Conservation (phyloP, 177 flowering plant genomes). For the Vitis hybrid region DNA sequence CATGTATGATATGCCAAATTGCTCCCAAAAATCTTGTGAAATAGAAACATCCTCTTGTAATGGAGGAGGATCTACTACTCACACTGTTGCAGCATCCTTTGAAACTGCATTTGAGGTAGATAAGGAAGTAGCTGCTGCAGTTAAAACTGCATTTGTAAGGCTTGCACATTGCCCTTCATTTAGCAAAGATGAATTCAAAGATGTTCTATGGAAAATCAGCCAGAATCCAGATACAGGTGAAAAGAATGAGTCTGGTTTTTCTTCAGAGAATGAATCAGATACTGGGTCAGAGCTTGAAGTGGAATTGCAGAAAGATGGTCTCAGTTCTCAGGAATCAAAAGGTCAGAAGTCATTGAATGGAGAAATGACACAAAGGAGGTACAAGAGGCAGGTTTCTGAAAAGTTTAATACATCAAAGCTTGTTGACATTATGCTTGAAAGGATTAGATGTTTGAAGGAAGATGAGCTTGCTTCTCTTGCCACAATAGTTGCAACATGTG, state of each 20-base stretch:
- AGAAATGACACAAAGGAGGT: constrained; percentile 21
- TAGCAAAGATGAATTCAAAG: constrained; percentile 59
- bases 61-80: constrained; percentile 64
- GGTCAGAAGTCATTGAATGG: constrained; percentile 7
- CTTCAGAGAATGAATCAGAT: constrained; percentile 63
- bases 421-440: constrained; percentile 72
- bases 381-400: constrained; percentile 32
- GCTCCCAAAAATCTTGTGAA: constrained; percentile 47
- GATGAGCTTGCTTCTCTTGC: constrained; percentile 90
- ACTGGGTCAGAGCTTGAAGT: constrained; percentile 39
- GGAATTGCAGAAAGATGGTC: constrained; percentile 18
- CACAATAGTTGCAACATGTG: constrained; percentile 96
- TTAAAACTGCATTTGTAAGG: constrained; percentile 67
- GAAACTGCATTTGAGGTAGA: constrained; percentile 94
- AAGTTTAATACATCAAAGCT: constrained; percentile 38
- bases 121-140: constrained; percentile 86
- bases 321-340: constrained; percentile 15
- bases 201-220: constrained; percentile 62
- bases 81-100: constrained; percentile 73
- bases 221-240: constrained; percentile 67
- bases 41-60: constrained; percentile 51
- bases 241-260: constrained; percentile 34
- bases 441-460: constrained; percentile 69
- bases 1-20: constrained; percentile 77
- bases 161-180: constrained; percentile 62